Evolutionary conservation across 2,329 filamentous ascomycete species (phyloP).

Genomic region (Chaetomiaceae sp.): DNA sequence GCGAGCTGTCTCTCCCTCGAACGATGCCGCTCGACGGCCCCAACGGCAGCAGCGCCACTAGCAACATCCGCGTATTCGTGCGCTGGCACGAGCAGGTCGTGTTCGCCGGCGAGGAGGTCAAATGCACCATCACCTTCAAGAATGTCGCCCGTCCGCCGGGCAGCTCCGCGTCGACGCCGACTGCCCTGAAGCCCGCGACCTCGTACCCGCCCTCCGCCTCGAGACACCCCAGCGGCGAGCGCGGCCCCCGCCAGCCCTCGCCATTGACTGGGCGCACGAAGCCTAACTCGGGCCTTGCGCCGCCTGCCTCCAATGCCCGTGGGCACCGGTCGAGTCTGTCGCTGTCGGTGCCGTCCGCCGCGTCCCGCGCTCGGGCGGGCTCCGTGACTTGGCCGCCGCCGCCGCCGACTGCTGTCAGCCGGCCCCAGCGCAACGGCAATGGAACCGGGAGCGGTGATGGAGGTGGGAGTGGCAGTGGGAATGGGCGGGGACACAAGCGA

Average conservation of each 20-base stretch:
- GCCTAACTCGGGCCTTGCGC: conserved; percentile 35
- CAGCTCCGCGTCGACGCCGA: conserved; percentile 19
- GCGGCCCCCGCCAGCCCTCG: conserved; percentile 35
- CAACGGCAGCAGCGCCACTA: conserved; percentile 17
- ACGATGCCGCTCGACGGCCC: conserved; percentile 17
- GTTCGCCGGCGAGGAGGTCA: conserved; percentile 92
- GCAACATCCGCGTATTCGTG: conserved; percentile 90
- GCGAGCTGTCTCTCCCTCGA: neutral
- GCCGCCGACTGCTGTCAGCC: conserved; percentile 18
- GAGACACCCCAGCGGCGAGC: conserved; percentile 32
- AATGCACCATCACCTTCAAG: conserved; percentile 94
- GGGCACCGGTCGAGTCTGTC: conserved; percentile 66
- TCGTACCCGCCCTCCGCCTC: conserved; percentile 22
- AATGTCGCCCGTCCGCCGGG: conserved; percentile 56
- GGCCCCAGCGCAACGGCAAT: conserved; percentile 6
- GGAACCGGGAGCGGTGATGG: neutral
- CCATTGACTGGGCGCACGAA: conserved; percentile 36
- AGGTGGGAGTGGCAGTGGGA: conserved; percentile 15
- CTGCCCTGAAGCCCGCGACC: conserved; percentile 12
- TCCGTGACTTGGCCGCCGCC: conserved; percentile 41
- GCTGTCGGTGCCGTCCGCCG: conserved; percentile 45
- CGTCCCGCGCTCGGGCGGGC: conserved; percentile 39
- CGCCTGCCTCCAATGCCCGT: conserved; percentile 37
- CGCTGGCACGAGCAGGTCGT: conserved; percentile 91
- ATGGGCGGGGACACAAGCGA: conserved; percentile 60